These are phyloP conservation scores for Trichocladium uniseriatum DNA, from an alignment of 495 filamentous ascomycete genomes.

Conservation along the genomic window DNA sequence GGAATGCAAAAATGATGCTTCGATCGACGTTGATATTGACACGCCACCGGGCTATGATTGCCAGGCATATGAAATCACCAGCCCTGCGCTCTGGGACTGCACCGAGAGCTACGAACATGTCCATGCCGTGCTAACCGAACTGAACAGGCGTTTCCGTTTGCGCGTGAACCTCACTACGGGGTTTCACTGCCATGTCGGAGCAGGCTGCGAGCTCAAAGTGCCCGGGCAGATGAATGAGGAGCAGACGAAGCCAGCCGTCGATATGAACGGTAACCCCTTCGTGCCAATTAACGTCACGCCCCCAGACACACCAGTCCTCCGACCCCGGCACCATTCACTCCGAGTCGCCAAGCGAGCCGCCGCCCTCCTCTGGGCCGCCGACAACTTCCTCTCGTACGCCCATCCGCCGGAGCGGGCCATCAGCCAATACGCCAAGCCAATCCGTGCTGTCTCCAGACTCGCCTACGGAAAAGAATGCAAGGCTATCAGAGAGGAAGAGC, in stretches of 20 bases:
- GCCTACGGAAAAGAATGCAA: not conserved
- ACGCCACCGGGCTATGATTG: not conserved
- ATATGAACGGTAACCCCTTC: too few species aligned
- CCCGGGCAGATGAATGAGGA: too few species aligned
- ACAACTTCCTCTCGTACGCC: slow-evolving; percentile 5
- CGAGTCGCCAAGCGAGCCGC: slow-evolving; percentile 1
- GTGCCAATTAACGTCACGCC: too few species aligned
- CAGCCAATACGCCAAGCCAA: not conserved
- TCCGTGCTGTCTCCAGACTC: not conserved
- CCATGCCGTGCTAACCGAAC: not conserved
- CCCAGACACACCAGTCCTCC: too few species aligned
- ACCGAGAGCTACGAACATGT: slow-evolving; percentile 6
- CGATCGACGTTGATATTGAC: not conserved
- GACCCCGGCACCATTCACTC: too few species aligned
- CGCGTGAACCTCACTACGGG: slow-evolving; percentile 2
- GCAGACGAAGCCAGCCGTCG: too few species aligned
- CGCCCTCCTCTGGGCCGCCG: slow-evolving; percentile 14
- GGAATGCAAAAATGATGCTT: not conserved
- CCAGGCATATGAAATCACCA: not conserved
- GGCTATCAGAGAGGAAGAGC: not conserved
- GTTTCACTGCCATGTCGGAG: slow-evolving; percentile 10
- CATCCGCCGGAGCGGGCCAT: slow-evolving; percentile 13
- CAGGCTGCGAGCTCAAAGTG: not conserved
- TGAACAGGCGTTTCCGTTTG: not conserved
- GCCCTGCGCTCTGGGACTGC: slow-evolving; percentile 10